These are phyloP conservation scores for Carex pumila DNA, from an alignment of 176 grass and related monocot genomes.

Conservation along the genomic window DNA sequence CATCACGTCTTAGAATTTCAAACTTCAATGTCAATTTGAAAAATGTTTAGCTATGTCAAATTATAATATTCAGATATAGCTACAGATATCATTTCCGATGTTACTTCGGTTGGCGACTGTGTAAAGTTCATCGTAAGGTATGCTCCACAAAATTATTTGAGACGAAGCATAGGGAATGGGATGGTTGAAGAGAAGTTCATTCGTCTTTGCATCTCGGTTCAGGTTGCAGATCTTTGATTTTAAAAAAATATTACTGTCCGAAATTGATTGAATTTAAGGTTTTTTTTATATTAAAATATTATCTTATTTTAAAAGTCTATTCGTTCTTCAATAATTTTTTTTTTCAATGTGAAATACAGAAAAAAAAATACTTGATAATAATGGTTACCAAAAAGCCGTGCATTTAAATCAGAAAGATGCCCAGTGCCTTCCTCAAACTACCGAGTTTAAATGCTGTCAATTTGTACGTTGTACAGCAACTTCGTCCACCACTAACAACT, in stretches of 20 bases:
- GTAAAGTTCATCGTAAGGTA: too few relatives aligned
- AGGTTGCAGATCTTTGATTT: too few relatives aligned
- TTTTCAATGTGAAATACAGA: neutral
- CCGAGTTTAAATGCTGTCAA: neutral
- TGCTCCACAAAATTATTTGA: too few relatives aligned
- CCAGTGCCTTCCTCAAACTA: neutral
- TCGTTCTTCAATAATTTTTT: neutral
- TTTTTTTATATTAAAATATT: too few relatives aligned
- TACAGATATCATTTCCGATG: neutral
- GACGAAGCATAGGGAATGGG: too few relatives aligned
- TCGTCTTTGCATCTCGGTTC: too few relatives aligned
- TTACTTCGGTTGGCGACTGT: neutral
- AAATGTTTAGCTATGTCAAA: neutral
- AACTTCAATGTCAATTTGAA: neutral
- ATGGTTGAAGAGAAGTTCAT: too few relatives aligned
- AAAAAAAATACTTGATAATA: neutral
- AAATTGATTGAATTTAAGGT: too few relatives aligned
- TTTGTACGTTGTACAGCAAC: neutral
- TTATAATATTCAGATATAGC: neutral
- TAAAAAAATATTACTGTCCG: too few relatives aligned
- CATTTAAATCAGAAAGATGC: neutral
- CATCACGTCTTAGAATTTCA: neutral
- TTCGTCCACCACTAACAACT: neutral
- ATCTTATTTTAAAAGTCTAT: neutral
- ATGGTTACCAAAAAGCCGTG: neutral